A percentile compares a stretch with the other conserved stretches of the same genome.
These are phyloP conservation scores for Cokeromyces recurvatus DNA, from an alignment of 371 early-diverging fungal species.

Conservation along the genomic window DNA sequence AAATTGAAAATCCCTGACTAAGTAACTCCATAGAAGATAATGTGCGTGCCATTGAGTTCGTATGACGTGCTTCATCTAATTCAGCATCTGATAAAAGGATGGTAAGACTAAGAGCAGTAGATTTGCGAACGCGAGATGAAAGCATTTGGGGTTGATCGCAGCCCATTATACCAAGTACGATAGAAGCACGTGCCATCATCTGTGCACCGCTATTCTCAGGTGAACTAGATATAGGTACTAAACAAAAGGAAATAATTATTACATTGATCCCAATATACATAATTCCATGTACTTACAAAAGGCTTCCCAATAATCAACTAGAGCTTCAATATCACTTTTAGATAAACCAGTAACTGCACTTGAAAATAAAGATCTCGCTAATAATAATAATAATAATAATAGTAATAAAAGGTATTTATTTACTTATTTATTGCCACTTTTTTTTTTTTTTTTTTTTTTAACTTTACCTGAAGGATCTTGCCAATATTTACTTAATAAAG, in stretches of 20 bases:
- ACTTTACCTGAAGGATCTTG: conserved; percentile 76
- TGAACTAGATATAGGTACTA: conserved; percentile 57
- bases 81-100: conserved; percentile 45
- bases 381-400: no score
- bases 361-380: conserved; percentile 43
- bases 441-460: background rate
- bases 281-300: conserved; percentile 34
- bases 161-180: conserved; percentile 73
- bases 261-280: background rate
- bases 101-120: conserved; percentile 56
- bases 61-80: conserved; percentile 24
- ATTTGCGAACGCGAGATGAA: conserved; percentile 42
- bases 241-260: background rate
- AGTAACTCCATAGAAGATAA: conserved; percentile 72
- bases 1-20: conserved; percentile 70
- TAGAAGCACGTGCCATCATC: conserved; percentile 65
- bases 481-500: conserved; percentile 79
- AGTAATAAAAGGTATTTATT: no score
- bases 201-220: conserved; percentile 48
- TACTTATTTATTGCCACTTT: background rate
- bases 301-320: conserved; percentile 64
- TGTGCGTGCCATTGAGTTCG: conserved; percentile 53
- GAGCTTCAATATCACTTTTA: conserved; percentile 33
- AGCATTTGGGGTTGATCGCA: conserved; percentile 56
- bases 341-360: conserved; percentile 40